Base-by-base conservation (phyloP, 352 stramenopile species). In the Hyaloperonospora arabidopsidis region DNA sequence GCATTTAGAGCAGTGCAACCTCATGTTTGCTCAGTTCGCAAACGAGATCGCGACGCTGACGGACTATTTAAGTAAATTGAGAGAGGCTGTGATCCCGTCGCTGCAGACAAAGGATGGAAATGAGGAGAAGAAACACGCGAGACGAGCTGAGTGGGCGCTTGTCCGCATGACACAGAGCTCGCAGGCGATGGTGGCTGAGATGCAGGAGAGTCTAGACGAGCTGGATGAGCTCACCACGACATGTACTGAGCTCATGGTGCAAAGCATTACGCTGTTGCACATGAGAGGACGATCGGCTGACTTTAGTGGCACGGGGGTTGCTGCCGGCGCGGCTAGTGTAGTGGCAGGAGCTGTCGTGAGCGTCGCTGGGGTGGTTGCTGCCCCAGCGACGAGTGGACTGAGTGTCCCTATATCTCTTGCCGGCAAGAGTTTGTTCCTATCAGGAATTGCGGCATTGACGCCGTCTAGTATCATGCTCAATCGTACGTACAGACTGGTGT, bases 401-500 rank as follows among this genome's bases (percentile, higher is more conserved):
- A 94, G 81, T 46, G 55, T 92, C 1, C 84, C 84, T 2, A 92
- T 94, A 55, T 85, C 83, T 0, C 52, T 92, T 17, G 84, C 84
- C 1, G 84, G 84, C 55, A 94, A 94, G 58, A 83, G 84, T 28
- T 70, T 94, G 25, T 89, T 94, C 59, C 76, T 91, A 54, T 79
- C 81, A 6, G 84, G 84, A 13, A 67, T 89, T 7, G 84, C 84
- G 1, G 81, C 84, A 1, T 35, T 94, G 23, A 89, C 84, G 2
- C 84, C 81, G 18, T 94, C 81, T n/a, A 79, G 76, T 38, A 88
- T 94, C 54, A 87, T 94, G 67, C 68, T 94, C 10, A 89, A 72
- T 53, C 83, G 84, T 93, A 84, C 52, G 76, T 84, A 28, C 3
- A 28, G 19, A 12, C 3, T 28, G 19, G 8, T 43, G 7, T 54